phyloP scores from a whole-genome alignment of 2,329 filamentous ascomycete genomes.

The Beauveria pseudobassiana region DNA sequence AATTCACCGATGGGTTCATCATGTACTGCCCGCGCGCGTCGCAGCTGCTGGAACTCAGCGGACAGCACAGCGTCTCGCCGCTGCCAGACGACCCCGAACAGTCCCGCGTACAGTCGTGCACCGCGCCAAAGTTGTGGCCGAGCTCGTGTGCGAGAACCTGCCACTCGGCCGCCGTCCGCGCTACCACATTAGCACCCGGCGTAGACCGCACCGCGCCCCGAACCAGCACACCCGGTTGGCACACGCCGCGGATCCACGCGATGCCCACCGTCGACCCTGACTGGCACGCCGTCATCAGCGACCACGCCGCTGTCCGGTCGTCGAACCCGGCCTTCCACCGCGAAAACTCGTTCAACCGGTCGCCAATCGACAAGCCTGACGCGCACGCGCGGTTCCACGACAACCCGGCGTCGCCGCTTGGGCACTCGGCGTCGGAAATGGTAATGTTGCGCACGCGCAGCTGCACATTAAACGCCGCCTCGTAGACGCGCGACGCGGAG shows the following conservation, averaged over 20 bases:
- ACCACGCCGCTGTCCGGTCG: conserved; percentile 81
- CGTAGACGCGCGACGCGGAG: conserved; percentile 74
- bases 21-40: conserved; percentile 66
- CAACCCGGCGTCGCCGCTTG: conserved; percentile 46
- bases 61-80: conserved; percentile 55
- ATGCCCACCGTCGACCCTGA: conserved; percentile 75
- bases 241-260: conserved; percentile 80
- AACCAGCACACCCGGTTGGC: conserved; percentile 41
- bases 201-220: conserved; percentile 3
- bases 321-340: conserved; percentile 63
- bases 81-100: conserved; percentile 43
- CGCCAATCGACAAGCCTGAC: conserved; percentile 51
- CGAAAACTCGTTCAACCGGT: conserved; percentile 74
- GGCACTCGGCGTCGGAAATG: conserved; percentile 62
- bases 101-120: conserved; percentile 68
- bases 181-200: conserved; percentile 71
- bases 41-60: conserved; percentile 55
- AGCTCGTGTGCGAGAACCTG: conserved; percentile 85
- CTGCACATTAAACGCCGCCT: conserved; percentile 81
- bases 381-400: conserved; percentile 74
- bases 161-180: conserved; percentile 72
- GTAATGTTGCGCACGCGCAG: conserved; percentile 75
- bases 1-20: conserved; percentile 78
- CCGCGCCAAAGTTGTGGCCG: conserved; percentile 80
- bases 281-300: conserved; percentile 65